A percentile compares a stretch with the other conserved stretches of the same genome.
phyloP scores from a whole-genome alignment of 768 basidiomycete species.

The Phanerochaete sordida region DNA sequence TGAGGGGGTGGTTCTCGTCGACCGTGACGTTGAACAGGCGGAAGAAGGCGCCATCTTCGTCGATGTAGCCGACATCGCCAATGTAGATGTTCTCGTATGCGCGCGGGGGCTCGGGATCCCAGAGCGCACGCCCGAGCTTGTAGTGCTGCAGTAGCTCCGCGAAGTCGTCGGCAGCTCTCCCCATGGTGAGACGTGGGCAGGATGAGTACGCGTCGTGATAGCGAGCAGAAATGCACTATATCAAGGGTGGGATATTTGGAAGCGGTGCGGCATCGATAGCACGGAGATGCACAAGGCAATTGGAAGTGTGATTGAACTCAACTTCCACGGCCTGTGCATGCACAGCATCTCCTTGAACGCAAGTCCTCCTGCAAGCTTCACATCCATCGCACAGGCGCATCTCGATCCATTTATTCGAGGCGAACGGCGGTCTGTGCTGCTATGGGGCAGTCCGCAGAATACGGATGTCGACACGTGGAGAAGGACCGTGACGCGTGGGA shows the following conservation, averaged over 20 bases:
- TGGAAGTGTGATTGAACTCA: background rate
- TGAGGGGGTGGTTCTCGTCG: constrained; percentile 5
- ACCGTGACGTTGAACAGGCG: constrained; percentile 19
- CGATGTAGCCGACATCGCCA: constrained; percentile 21
- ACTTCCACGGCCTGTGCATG: constrained; percentile 2
- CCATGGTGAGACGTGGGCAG: background rate
- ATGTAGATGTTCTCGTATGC: constrained; percentile 1
- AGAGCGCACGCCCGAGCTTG: constrained; percentile 16
- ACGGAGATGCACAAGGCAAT: background rate
- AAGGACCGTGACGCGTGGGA: too few species aligned
- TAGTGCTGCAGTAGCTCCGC: constrained; percentile 12
- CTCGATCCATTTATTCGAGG: too few species aligned
- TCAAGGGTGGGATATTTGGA: background rate
- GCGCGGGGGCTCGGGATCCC: constrained; percentile 17
- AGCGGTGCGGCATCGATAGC: background rate
- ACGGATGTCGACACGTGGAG: too few species aligned
- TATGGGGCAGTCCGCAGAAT: too few species aligned
- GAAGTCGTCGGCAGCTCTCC: constrained; percentile 10
- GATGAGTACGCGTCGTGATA: background rate
- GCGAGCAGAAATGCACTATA: background rate
- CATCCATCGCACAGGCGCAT: too few species aligned
- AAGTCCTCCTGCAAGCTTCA: too few species aligned
- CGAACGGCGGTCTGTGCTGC: too few species aligned
- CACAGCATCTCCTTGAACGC: too few species aligned
- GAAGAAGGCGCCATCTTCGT: constrained; percentile 18